Evolutionary conservation across 2,329 filamentous ascomycete species (phyloP).

Genomic region (Colletotrichum sp.): DNA sequence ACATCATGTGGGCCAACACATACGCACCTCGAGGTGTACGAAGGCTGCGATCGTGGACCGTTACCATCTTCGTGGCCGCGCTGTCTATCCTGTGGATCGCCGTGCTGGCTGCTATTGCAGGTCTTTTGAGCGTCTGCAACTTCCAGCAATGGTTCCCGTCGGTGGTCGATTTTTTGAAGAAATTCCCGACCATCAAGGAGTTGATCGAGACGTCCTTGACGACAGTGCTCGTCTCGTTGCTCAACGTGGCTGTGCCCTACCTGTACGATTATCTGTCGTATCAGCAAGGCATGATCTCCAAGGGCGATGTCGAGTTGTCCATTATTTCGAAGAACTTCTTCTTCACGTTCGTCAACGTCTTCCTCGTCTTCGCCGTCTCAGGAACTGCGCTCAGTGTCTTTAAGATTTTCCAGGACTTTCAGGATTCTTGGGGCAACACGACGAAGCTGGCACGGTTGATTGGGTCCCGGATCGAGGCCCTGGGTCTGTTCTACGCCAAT

Average conservation of each 20-base stretch:
- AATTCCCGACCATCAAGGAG: conserved; percentile 73
- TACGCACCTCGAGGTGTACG: conserved; percentile 79
- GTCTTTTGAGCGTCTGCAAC: conserved; percentile 79
- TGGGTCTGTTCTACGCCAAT: conserved; percentile 89
- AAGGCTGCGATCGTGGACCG: conserved; percentile 79
- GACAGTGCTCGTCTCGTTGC: conserved; percentile 81
- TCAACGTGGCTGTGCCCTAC: conserved; percentile 91
- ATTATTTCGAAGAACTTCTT: conserved; percentile 99
- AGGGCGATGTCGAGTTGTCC: conserved; percentile 92
- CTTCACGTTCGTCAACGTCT: conserved; percentile 99
- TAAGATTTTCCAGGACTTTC: conserved; percentile 74
- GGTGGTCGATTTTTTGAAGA: conserved; percentile 69
- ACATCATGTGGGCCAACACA: conserved; percentile 95
- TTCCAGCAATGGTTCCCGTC: conserved; percentile 75
- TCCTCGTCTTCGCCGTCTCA: conserved; percentile 90
- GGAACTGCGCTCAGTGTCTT: conserved; percentile 84
- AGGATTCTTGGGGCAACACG: conserved; percentile 78
- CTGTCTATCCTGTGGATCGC: conserved; percentile 89
- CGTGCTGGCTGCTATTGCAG: conserved; percentile 80
- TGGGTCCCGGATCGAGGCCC: conserved; percentile 73
- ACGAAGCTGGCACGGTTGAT: conserved; percentile 77
- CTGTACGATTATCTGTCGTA: conserved; percentile 93
- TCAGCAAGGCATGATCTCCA: conserved; percentile 92
- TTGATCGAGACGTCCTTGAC: conserved; percentile 88
- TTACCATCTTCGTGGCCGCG: conserved; percentile 82